These are phyloP conservation scores for Gilbertella persicaria DNA, from an alignment of 371 early-diverging fungal species.

Conservation along the genomic window DNA sequence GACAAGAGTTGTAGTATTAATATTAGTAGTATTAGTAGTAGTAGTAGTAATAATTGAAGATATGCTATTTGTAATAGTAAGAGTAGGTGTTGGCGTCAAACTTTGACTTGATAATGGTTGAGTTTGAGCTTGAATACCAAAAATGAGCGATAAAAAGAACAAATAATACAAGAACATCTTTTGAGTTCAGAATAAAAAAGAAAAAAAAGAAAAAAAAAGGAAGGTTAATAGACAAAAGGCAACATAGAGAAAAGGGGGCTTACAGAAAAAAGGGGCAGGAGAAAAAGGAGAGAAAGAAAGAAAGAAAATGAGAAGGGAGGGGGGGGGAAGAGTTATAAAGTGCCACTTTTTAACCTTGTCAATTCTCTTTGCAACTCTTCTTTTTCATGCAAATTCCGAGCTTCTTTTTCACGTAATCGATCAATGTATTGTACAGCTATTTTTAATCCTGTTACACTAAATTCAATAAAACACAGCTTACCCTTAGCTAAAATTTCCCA, in stretches of 20 bases:
- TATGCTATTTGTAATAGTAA: no score
- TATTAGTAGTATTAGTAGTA: no score
- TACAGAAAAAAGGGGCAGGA: conserved; percentile 3
- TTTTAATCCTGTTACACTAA: not conserved
- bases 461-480: conserved; percentile 11
- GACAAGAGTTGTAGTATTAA: no score
- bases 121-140: no score
- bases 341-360: conserved; percentile 13
- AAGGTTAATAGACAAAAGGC: conserved; percentile 4
- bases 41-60: no score
- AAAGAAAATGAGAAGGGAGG: no score
- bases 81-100: no score
- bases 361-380: conserved; percentile 35
- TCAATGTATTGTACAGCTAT: conserved; percentile 35
- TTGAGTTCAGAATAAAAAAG: not conserved
- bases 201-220: conserved; percentile 1
- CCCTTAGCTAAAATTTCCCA: conserved; percentile 81
- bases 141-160: no score
- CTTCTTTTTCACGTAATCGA: conserved; percentile 28
- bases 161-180: no score
- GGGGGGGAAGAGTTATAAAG: no score
- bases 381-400: conserved; percentile 28
- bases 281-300: conserved; percentile 5
- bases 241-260: conserved; percentile 4
- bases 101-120: no score